phyloP scores from a whole-genome alignment of 1,284 basidiomycete genomes.

The Rugosomyces carneus region DNA sequence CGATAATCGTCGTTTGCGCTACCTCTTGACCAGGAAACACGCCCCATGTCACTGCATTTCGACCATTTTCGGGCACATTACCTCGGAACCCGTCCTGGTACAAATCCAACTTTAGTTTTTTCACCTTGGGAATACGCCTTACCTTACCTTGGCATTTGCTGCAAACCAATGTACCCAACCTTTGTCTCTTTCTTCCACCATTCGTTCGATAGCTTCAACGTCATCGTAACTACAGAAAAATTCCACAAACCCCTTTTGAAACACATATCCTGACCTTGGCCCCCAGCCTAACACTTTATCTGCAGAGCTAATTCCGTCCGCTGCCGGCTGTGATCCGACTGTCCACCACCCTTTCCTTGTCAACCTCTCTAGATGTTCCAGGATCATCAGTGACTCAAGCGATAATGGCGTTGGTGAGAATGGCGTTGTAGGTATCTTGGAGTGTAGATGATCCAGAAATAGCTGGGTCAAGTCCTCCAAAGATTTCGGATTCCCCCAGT shows the following conservation, averaged over 20 bases:
- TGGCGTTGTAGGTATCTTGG: constrained; percentile 71
- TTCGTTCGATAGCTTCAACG: constrained; percentile 59
- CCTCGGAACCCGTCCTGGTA: constrained; percentile 76
- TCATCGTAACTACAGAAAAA: constrained; percentile 77
- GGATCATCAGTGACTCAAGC: constrained; percentile 79
- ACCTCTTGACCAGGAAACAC: constrained; percentile 97
- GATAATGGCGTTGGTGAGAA: constrained; percentile 88
- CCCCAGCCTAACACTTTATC: constrained; percentile 90
- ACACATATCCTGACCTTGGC: constrained; percentile 87
- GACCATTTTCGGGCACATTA: constrained; percentile 74
- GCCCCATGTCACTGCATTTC: constrained; percentile 98
- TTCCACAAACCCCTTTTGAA: constrained; percentile 97
- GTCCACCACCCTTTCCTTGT: constrained; percentile 88
- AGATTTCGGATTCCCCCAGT: constrained; percentile 80
- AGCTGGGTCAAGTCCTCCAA: constrained; percentile 70
- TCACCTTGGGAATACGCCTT: constrained; percentile 32
- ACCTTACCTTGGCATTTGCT: constrained; percentile 56
- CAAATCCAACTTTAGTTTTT: constrained; percentile 1
- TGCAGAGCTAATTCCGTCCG: constrained; percentile 73
- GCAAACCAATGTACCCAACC: constrained; percentile 85
- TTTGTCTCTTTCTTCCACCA: constrained; percentile 47
- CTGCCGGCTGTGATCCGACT: constrained; percentile 93
- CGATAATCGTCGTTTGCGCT: constrained; percentile 95
- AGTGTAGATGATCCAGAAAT: constrained; percentile 78
- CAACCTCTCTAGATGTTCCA: constrained; percentile 72